Base-by-base conservation (phyloP, 2,329 filamentous ascomycete genomes). In the Ophiocordyceps camponoti-floridani region DNA sequence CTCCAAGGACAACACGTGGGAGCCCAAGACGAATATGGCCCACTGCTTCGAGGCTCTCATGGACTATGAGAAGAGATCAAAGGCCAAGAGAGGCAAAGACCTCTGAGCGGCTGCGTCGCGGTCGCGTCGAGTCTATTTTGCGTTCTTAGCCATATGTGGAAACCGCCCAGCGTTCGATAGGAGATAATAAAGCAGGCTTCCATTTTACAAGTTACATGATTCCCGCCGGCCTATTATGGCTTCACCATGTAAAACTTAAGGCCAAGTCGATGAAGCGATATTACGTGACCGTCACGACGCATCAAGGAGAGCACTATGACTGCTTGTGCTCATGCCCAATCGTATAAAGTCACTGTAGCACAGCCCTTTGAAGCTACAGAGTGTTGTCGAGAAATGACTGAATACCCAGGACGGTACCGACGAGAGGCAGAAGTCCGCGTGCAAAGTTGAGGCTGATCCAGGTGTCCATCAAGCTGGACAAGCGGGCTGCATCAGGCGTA, bases 1-100 rank as follows among this genome's bases (percentile, higher is more conserved):
- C 0, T 48, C 51, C 1, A 55, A 58, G 16, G 53, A 69, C 1
- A 73, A 67, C 47, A 74, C 70, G 0, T 77, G 73, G 73, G 72
- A 75, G 57, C 69, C 69, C 1, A 64, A 60, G 51, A 52, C 46
- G 16, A 66, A 73, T 46, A 51, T 75, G 16, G 44, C 43, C 0
- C 60, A 66, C 3, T 70, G 68, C 45, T 46, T 48, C 10, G 49
- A 51, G 2, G 48, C 64, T 1, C 50, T 72, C 30, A 51, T 52
- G 10, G 55, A 52, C 2, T 70, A 62, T 46, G 62, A 69, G 47
- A 51, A 43, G 10, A 44, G 31, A n/a, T n/a, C 7, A 38, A 38
- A 38, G 16, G 35, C 35, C 16, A 18, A 18, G 13, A 19, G n/a
- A 38, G n/a, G 35, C n/a, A 18, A 16, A 38, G 7, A 16, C 35